Evolutionary conservation across 768 basidiomycete species (phyloP), one percentile per base, ranked within the genome.

Genomic region (button mushroom (Agaricus bisporus)): DNA sequence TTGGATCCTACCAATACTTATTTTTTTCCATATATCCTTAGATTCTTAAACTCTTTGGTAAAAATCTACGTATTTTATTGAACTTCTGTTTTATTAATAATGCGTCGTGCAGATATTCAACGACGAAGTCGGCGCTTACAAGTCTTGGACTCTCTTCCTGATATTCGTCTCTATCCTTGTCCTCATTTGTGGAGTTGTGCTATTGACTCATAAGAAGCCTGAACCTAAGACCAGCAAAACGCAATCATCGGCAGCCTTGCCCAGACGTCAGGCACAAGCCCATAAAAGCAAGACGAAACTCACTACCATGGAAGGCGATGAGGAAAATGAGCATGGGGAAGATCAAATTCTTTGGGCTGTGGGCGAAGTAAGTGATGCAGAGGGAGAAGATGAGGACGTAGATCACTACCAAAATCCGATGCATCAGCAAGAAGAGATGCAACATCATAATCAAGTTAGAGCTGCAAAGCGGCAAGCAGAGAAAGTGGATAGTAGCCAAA

Each of bases 131-230:
- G 83, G 82, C 51, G 79, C 91, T n/a, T 95, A 91, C 65, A 76
- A 87, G 56, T 77, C 87, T 22, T 95, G 93, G 94, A 83, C 85
- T 0, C 82, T 98, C 43, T 86, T 92, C 72, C 77, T 92, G 43
- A 90, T 95, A 56, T 93, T 91, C 62, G 68, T 84, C 38, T 94
- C 93, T 1, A 95, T 98, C 60, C 68, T 83, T 41, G 77, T 97
- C 41, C 84, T 98, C 51, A 86, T 98, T 42, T 82, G 79, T 0
- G 95, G 95, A 9, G 95, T 98, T 48, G 87, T 95, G n/a, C 80
- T 98, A 1, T 75, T 98, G 22, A 95, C 93, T 3, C 84, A 90
- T 71, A 95, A 98, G 74, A 93, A 95, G 62, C 86, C 91, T 0
- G 88, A 90, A 65, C 70, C 76, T 47, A 61, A 64, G 29, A 59